Evolutionary conservation across 2,329 filamentous ascomycete genomes (phyloP).

Genomic region (Metarhizium humberi): DNA sequence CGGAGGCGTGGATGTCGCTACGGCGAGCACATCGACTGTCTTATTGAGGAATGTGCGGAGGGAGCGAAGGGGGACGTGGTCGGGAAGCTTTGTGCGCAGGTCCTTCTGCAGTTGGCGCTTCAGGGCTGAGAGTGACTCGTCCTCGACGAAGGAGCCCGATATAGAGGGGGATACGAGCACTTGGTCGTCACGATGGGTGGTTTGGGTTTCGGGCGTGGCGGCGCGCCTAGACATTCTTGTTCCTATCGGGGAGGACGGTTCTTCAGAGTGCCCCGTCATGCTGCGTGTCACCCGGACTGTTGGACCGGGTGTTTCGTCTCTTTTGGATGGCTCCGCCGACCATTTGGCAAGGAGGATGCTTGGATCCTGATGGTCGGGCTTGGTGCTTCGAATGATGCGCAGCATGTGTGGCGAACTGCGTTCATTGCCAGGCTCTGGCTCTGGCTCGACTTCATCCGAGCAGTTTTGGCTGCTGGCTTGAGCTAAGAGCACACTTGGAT

Average conservation of each 20-base stretch:
- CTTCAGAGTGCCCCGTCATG: slow-evolving; percentile 10
- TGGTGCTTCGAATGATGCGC: slow-evolving; percentile 19
- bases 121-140: slow-evolving; percentile 23
- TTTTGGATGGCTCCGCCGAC: slow-evolving; percentile 4
- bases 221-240: slow-evolving; percentile 1
- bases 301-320: background rate
- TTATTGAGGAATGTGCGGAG: slow-evolving; percentile 41
- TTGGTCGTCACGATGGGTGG: slow-evolving; percentile 6
- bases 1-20: slow-evolving; percentile 41
- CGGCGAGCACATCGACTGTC: slow-evolving; percentile 43
- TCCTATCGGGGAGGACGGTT: background rate
- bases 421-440: background rate
- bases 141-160: slow-evolving; percentile 13
- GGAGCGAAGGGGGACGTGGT: slow-evolving; percentile 42
- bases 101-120: slow-evolving; percentile 37
- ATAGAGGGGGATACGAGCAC: slow-evolving; percentile 19
- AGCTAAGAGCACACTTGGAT: slow-evolving; percentile 22
- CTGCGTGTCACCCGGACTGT: slow-evolving; percentile 14
- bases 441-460: background rate
- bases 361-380: slow-evolving; percentile 14
- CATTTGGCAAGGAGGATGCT: slow-evolving; percentile 16
- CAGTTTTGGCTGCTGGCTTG: slow-evolving; percentile 3
- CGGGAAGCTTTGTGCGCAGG: slow-evolving; percentile 39
- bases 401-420: slow-evolving; percentile 2
- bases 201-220: slow-evolving; percentile 1